phyloP scores from a whole-genome alignment of 257 asterid genomes.

The Coffea canephora region DNA sequence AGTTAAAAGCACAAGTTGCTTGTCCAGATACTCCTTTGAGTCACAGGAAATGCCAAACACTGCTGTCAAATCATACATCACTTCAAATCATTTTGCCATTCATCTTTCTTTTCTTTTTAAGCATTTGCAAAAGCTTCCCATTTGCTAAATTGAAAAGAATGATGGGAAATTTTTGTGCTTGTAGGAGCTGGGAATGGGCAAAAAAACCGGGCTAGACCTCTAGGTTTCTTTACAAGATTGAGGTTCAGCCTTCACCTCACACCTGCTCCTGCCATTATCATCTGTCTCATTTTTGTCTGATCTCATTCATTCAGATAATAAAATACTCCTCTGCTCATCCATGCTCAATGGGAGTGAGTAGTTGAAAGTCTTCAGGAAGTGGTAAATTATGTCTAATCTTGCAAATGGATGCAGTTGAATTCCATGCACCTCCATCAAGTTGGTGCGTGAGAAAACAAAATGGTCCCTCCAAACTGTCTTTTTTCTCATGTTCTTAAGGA shows the following conservation, averaged over 20 bases:
- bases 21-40: slow-evolving; percentile 5
- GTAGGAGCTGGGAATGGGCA: slow-evolving; percentile 11
- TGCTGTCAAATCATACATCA: slow-evolving; percentile 45
- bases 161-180: slow-evolving; percentile 2
- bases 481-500: neutral
- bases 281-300: slow-evolving; percentile 11
- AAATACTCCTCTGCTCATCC: too few species aligned
- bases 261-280: slow-evolving; percentile 15
- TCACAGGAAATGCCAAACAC: slow-evolving; percentile 12
- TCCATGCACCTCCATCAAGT: neutral
- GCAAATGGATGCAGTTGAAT: slow-evolving; percentile 5
- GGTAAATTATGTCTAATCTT: slow-evolving; percentile 8
- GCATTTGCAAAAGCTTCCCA: slow-evolving; percentile 7
- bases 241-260: neutral
- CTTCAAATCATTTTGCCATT: slow-evolving; percentile 27
- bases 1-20: neutral
- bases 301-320: neutral
- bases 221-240: neutral
- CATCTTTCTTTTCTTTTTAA: neutral
- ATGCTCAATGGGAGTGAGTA: too few species aligned
- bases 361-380: neutral
- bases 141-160: neutral
- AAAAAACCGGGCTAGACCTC: slow-evolving; percentile 12
- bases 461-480: neutral
- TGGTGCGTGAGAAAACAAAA: neutral